Percentiles rank a stretch among this genome's conserved stretches.
These are phyloP conservation scores for Solanum stenotomum DNA, from an alignment of 257 asterid species.

Conservation along the genomic window DNA sequence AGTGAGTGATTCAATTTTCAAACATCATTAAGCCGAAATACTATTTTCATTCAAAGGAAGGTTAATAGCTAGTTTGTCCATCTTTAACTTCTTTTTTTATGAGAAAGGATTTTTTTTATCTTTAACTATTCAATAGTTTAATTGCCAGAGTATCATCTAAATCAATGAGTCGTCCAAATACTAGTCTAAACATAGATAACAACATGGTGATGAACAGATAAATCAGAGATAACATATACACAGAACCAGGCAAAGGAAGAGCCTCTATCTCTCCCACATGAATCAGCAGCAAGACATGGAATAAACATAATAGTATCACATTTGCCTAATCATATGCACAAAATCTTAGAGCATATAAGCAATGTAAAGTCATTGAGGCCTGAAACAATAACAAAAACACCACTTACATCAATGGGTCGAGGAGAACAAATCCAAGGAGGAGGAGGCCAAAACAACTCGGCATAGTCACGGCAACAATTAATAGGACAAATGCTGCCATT, in stretches of 20 bases:
- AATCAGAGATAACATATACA: neutral
- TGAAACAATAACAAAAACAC: neutral
- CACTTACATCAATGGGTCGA: constrained; percentile 51
- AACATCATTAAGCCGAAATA: neutral
- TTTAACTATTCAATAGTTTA: neutral
- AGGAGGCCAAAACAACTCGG: constrained; percentile 84
- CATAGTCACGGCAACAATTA: constrained; percentile 23
- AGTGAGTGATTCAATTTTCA: neutral
- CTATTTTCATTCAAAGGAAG: neutral
- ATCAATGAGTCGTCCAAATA: neutral
- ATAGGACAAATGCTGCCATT: constrained; percentile 59
- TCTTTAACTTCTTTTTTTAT: neutral
- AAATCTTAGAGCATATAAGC: neutral
- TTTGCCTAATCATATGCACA: neutral
- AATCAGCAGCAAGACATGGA: neutral
- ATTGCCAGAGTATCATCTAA: neutral
- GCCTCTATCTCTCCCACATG: neutral
- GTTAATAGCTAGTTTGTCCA: neutral
- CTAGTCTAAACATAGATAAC: neutral
- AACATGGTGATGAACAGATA: neutral
- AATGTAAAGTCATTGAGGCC: neutral
- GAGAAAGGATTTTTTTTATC: neutral
- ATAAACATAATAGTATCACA: neutral
- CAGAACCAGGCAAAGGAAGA: neutral
- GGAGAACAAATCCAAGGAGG: constrained; percentile 59